These are phyloP conservation scores for Neurospora sp. DNA, from an alignment of 2,329 filamentous ascomycete genomes.

Conservation along the genomic window DNA sequence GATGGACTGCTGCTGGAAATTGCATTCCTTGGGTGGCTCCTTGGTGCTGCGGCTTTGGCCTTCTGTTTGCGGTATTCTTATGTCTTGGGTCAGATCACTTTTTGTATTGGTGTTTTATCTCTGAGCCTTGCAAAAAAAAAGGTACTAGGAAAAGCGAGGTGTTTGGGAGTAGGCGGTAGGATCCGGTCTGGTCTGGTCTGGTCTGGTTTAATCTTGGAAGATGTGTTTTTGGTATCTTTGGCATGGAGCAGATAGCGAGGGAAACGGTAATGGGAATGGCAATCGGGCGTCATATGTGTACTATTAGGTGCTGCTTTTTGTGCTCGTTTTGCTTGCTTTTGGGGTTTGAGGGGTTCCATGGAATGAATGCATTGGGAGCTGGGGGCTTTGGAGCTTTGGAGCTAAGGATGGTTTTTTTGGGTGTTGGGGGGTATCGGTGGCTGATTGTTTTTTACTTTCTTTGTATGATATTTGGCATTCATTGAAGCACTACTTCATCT, in stretches of 20 bases:
- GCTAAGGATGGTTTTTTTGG: not conserved
- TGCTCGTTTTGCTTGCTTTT: not conserved
- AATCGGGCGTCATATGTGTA: not conserved
- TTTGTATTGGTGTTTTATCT: not conserved
- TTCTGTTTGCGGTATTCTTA: too few species aligned
- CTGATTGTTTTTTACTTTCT: not conserved
- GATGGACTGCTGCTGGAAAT: not conserved
- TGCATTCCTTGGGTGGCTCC: not conserved
- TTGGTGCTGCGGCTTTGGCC: not conserved
- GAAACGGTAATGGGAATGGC: not conserved
- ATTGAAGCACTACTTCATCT: not conserved
- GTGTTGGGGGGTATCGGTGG: not conserved
- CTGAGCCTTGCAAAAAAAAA: not conserved
- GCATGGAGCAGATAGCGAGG: not conserved
- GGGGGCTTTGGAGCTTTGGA: not conserved
- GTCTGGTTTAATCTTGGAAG: not conserved
- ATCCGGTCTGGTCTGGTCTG: not conserved
- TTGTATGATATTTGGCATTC: not conserved
- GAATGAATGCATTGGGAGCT: not conserved
- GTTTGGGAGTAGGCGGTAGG: not conserved
- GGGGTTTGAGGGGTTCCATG: not conserved
- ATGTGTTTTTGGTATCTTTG: too few species aligned
- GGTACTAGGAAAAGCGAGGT: not conserved
- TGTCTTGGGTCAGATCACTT: not conserved
- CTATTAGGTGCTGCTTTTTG: not conserved